Base-by-base conservation (phyloP, 768 basidiomycete genomes). In the Boletus tylopilopsis region DNA sequence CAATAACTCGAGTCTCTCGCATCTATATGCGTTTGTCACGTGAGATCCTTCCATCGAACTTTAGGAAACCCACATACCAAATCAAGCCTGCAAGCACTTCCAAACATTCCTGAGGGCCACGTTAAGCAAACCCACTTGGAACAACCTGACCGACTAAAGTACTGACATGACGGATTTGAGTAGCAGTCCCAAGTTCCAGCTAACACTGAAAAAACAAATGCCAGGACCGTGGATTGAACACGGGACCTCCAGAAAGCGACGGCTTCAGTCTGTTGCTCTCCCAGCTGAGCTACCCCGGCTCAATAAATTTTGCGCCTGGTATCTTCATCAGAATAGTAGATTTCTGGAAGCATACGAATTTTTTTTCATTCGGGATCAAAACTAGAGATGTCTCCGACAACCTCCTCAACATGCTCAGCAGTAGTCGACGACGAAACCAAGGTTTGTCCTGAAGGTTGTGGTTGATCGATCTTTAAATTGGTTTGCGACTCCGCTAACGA, bases 271-370 rank as follows among this genome's bases (percentile, higher is more conserved):
- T 81, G 75, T 77, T 80, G 80, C 80, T 81, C 80, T 82, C 80
- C 80, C 80, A 81, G 74, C 79, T 82, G 80, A 82, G 80, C 80
- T 82, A 82, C 70, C 76, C 75, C 77, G 79, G 78, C 79, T 18
- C 33, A 30, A 18, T 34, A 30, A 12, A 13, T 30, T 30, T 13
- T 30, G 33, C 33, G 33, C 13, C n/a, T 34, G 33, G 8, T 13
- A 34, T 13, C 13, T 34, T 16, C 6, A 34, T 30, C 33, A 23
- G 15, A 24, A 23, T 23, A n/a, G n/a, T 45, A 33, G 5, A 9
- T 11, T 29, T 29, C 32, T 48, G 33, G 15, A 6, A 16, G n/a
- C 7, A n/a, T n/a, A 29, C 29, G 36, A 13, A 15, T 34, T 32
- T 44, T 40, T 10, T 18, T 29, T 55, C 43, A 67, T 34, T 56